Percentiles rank a stretch among this genome's conserved stretches.
Evolutionary conservation across 1,139 yeast genomes (phyloP).

Genomic region (Chernovozyma sophiae-reginae): DNA sequence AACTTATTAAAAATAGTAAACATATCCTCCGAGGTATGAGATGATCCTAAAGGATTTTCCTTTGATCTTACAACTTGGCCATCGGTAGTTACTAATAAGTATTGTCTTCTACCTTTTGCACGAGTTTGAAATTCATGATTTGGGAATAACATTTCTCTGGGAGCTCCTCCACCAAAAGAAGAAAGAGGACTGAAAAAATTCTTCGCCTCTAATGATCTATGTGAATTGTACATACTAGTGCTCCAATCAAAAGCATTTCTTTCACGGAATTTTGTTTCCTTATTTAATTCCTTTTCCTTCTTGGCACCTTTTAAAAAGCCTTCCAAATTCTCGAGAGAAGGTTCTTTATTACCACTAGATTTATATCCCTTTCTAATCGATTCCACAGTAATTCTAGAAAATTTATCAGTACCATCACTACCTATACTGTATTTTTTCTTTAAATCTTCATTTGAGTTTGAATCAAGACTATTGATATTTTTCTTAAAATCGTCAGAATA

Average conservation of each 20-base stretch:
- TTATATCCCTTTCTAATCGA: neutral
- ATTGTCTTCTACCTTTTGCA: conserved; percentile 18
- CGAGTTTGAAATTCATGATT: neutral
- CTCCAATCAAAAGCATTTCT: conserved; percentile 55
- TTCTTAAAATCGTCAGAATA: conserved; percentile 14
- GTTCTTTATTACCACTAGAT: conserved; percentile 11
- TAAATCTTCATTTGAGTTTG: conserved; percentile 10
- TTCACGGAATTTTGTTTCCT: conserved; percentile 45
- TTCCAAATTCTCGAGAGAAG: conserved; percentile 18
- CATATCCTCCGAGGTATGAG: conserved; percentile 38
- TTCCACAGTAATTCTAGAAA: neutral
- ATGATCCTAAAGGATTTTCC: conserved; percentile 38
- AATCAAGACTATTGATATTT: neutral
- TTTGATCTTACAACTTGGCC: conserved; percentile 37
- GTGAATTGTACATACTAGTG: conserved; percentile 25
- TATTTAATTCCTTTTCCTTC: conserved; percentile 30
- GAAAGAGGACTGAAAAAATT: conserved; percentile 49
- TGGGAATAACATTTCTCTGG: conserved; percentile 10
- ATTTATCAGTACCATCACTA: neutral
- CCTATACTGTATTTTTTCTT: conserved; percentile 6
- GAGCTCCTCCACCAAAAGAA: conserved; percentile 2
- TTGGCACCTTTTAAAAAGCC: conserved; percentile 44
- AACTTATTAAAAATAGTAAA: conserved; percentile 42
- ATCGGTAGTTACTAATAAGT: conserved; percentile 41
- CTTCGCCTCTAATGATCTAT: conserved; percentile 38